Evolutionary conservation across 306 rosid genomes (phyloP), one percentile per base, ranked within the genome.

Genomic region (Inga leiocalycina): DNA sequence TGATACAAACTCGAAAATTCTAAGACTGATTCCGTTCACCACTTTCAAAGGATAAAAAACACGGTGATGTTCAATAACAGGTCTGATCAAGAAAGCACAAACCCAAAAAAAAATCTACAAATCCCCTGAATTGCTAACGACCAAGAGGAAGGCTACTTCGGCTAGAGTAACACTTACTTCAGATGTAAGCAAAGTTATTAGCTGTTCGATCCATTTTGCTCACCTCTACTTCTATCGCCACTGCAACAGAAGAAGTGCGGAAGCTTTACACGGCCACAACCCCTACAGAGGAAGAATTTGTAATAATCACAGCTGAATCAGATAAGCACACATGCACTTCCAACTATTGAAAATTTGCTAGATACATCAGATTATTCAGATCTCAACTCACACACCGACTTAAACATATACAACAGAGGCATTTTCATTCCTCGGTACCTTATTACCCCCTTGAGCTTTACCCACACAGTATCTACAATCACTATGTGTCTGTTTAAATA

Each of bases 191-290:
- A 24, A 24, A 8, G 37, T 62, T 54, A 84, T 82, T 75, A 82
- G 66, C 71, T 65, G 79, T 74, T 39, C 19, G 78, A 74, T 41
- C 80, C 77, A 43, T 74, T 81, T 75, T 79, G 80, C 49, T 70
- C 84, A 32, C 77, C 85, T 20, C 46, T 39, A 56, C 57, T 83
- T 46, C 41, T 72, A 10, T 82, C 76, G 57, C 90, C 90, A 79
- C 90, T 77, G 48, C 90, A 87, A 65, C 88, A 85, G 67, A 70
- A 87, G 84, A 75, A 87, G 77, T 85, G 90, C 48, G 90, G 88
- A 85, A 85, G 88, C 83, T 83, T 82, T 68, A 71, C 88, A 45
- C 84, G 84, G 78, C 90, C 90, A 48, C 88, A 87, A 64, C 83
- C 5, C 76, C 90, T 82, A 71, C 72, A 72, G 35, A 79, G 76